Conservation (phyloP, 352 stramenopile genomes). For the Pythium dissimile region DNA sequence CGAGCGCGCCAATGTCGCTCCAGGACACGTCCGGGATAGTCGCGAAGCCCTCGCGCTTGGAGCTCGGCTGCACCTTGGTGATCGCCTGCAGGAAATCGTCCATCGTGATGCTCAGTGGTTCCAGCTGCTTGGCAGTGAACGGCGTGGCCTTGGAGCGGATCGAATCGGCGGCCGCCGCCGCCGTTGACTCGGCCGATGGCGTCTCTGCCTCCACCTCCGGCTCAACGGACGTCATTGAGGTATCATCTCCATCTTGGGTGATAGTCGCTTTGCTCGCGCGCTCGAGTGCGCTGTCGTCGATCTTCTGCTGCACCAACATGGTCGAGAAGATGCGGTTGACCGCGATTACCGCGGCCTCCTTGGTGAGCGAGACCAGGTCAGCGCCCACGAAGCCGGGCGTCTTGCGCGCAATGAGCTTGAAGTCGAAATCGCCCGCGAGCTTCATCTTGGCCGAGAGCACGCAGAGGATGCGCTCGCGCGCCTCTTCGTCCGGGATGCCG, state of each 20-base stretch:
- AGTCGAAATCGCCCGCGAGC: slow-evolving; percentile 93
- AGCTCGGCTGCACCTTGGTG: slow-evolving; percentile 96
- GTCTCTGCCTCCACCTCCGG: background rate
- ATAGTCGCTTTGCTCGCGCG: slow-evolving; percentile 10
- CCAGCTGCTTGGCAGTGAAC: slow-evolving; percentile 89
- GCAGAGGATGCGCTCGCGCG: slow-evolving; percentile 92
- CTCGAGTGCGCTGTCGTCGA: slow-evolving; percentile 2
- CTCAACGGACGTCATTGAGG: too few relatives aligned
- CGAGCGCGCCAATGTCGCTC: slow-evolving; percentile 96
- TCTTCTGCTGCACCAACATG: slow-evolving; percentile 36
- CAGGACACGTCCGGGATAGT: slow-evolving; percentile 98
- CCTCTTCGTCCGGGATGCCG: slow-evolving; percentile 95
- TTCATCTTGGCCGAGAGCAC: slow-evolving; percentile 94
- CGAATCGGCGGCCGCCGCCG: slow-evolving; percentile 40
- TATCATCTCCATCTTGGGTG: too few relatives aligned
- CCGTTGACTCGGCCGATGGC: background rate
- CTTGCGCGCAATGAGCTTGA: slow-evolving; percentile 85
- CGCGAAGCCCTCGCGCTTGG: slow-evolving; percentile 98
- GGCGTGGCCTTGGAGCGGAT: slow-evolving; percentile 67
- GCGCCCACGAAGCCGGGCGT: slow-evolving; percentile 98
- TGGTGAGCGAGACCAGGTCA: slow-evolving; percentile 96
- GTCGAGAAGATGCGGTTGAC: slow-evolving; percentile 98
- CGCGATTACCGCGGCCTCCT: slow-evolving; percentile 96
- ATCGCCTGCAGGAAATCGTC: slow-evolving; percentile 95
- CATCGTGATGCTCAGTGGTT: slow-evolving; percentile 94